Evolutionary conservation across 371 early-diverging fungal species (phyloP), one percentile per base, ranked within the genome.

Genomic region (Actinomucor elegans): DNA sequence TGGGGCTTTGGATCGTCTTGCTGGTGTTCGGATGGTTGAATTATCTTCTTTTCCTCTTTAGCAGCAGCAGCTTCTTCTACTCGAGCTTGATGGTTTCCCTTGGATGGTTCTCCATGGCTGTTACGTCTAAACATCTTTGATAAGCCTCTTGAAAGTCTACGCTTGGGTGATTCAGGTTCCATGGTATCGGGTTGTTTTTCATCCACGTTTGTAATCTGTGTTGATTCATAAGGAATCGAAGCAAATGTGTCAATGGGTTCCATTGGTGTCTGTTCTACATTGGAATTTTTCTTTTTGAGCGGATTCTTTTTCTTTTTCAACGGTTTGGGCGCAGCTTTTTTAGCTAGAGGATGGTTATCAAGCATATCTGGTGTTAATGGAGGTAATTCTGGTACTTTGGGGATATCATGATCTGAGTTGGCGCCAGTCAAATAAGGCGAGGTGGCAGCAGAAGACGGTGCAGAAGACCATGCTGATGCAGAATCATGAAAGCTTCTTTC

Each of bases 181-280:
- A 17, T 5, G 5, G 37, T 33, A 6, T 4, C 8, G 6, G n/a
- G 48, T 21, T 26, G 18, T 24, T 52, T 35, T n/a, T 17, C 17
- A 4, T 14, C 18, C 20, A 45, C 37, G 24, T 14, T 18, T 0
- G 7, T 21, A 20, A 37, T 24, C 48, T 28, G 46, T 7, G 71
- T 73, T 27, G 49, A 20, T 28, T 71, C 69, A 35, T 75, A 75
- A n/a, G 71, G 69, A 8, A 75, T 57, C 5, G 75, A 66, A 45
- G 66, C 65, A 53, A 75, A 69, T 4, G 49, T 45, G 9, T 66
- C 66, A 11, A 26, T 31, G n/a, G 17, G 2, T 5, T 17, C 28
- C 14, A 15, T 26, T 1, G 34, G n/a, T 20, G 1, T 18, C 27
- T 49, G 14, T 28, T 33, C 14, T 5, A 42, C 11, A 7, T 9